Evolutionary conservation across 768 basidiomycete genomes (phyloP).

Genomic region (Hygrocybe coccinea): DNA sequence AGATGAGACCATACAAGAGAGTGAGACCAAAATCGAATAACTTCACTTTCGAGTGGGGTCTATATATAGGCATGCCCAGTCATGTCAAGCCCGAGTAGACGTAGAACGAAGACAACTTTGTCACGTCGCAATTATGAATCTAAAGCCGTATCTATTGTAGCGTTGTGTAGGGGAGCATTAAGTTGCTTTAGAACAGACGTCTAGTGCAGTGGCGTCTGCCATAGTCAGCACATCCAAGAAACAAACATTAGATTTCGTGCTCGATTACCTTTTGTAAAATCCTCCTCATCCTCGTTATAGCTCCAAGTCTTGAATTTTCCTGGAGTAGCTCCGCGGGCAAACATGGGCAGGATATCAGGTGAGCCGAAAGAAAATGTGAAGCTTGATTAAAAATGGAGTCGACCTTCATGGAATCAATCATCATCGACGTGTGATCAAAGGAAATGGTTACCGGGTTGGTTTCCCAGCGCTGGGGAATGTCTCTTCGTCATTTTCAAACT

Average conservation of each 20-base stretch:
- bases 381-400: conserved; percentile 81
- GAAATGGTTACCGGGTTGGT: conserved; percentile 56
- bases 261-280: too few species aligned
- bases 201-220: too few species aligned
- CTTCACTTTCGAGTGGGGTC: conserved; percentile 69
- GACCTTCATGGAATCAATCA: conserved; percentile 37
- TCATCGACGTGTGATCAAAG: background rate
- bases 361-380: conserved; percentile 80
- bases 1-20: background rate
- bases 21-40: too few species aligned
- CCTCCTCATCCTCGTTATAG: too few species aligned
- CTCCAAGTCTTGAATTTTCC: too few species aligned
- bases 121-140: conserved; percentile 50
- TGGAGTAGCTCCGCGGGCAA: too few species aligned
- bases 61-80: conserved; percentile 84
- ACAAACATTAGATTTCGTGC: too few species aligned
- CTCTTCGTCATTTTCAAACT: conserved; percentile 4
- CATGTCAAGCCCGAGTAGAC: conserved; percentile 80
- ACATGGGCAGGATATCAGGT: conserved; percentile 85
- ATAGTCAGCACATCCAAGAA: too few species aligned
- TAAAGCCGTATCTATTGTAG: conserved; percentile 45
- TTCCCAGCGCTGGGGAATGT: conserved; percentile 66
- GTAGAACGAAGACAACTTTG: too few species aligned
- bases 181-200: too few species aligned
- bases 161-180: conserved; percentile 55